A percentile compares a stretch with the other conserved stretches of the same genome.
phyloP scores from a whole-genome alignment of 495 filamentous ascomycete species.

The Neurospora sp. region DNA sequence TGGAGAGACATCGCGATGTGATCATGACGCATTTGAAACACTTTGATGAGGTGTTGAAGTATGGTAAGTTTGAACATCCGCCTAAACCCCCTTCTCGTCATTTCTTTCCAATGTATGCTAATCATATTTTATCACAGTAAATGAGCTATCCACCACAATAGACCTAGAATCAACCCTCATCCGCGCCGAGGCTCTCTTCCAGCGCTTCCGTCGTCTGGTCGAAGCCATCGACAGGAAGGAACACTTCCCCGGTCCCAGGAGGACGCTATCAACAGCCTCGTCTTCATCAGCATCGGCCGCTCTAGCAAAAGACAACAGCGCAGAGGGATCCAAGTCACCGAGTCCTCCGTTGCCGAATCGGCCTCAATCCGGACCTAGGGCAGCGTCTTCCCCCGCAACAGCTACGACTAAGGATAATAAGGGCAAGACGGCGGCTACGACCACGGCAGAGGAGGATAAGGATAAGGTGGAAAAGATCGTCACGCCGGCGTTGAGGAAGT shows the following conservation, averaged over 20 bases:
- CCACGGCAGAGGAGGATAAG: constrained; percentile 21
- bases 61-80: constrained; percentile 48
- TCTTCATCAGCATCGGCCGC: constrained; percentile 6
- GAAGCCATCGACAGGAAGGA: constrained; percentile 83
- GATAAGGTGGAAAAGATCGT: constrained; percentile 51
- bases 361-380: background rate
- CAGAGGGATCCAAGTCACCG: background rate
- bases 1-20: constrained; percentile 90
- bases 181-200: constrained; percentile 79
- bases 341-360: constrained; percentile 1
- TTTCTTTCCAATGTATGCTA: background rate
- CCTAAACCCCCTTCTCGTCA: constrained; percentile 3
- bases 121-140: background rate
- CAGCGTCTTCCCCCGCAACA: background rate
- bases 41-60: constrained; percentile 97
- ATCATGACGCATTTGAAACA: constrained; percentile 91
- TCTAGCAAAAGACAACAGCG: background rate
- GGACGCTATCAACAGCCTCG: constrained; percentile 17
- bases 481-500: constrained; percentile 64
- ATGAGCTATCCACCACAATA: constrained; percentile 88
- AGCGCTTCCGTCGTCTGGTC: constrained; percentile 74
- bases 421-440: constrained; percentile 7
- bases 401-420: constrained; percentile 2
- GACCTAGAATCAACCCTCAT: constrained; percentile 77
- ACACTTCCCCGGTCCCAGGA: constrained; percentile 56